Evolutionary conservation across 2,329 filamentous ascomycete genomes (phyloP).

Genomic region (Aspergillus ruber): DNA sequence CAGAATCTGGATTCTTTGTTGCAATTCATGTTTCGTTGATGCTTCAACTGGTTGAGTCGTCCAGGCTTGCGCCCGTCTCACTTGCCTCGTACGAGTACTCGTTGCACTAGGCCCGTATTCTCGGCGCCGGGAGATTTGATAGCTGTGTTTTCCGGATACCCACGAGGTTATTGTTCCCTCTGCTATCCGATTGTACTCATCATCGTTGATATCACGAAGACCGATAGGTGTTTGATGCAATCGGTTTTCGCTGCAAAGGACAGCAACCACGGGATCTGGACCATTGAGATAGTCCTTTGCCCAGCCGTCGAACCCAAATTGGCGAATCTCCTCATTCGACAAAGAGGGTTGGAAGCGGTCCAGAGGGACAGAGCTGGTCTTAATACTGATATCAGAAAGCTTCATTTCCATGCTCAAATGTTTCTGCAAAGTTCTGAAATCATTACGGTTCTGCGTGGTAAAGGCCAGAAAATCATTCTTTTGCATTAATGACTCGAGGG

Average conservation of each 20-base stretch:
- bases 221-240: slow-evolving; percentile 65
- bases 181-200: slow-evolving; percentile 62
- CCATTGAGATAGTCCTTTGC: slow-evolving; percentile 73
- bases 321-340: slow-evolving; percentile 48
- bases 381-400: slow-evolving; percentile 65
- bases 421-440: slow-evolving; percentile 66
- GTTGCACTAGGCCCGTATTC: slow-evolving; percentile 74
- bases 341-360: slow-evolving; percentile 52
- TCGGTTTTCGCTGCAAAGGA: slow-evolving; percentile 70
- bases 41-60: slow-evolving; percentile 68
- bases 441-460: slow-evolving; percentile 67
- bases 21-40: slow-evolving; percentile 52
- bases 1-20: slow-evolving; percentile 42
- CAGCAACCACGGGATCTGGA: slow-evolving; percentile 74
- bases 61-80: slow-evolving; percentile 63
- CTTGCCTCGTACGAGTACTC: slow-evolving; percentile 59
- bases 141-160: slow-evolving; percentile 60
- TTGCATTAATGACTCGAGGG: slow-evolving; percentile 53
- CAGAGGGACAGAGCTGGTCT: slow-evolving; percentile 53
- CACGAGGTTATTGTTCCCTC: slow-evolving; percentile 57
- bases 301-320: slow-evolving; percentile 69
- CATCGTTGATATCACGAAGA: slow-evolving; percentile 56
- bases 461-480: slow-evolving; percentile 54
- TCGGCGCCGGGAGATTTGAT: slow-evolving; percentile 60
- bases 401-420: slow-evolving; percentile 58